Conservation (phyloP, 306 rosid species). For the Canavalia ensiformis region DNA sequence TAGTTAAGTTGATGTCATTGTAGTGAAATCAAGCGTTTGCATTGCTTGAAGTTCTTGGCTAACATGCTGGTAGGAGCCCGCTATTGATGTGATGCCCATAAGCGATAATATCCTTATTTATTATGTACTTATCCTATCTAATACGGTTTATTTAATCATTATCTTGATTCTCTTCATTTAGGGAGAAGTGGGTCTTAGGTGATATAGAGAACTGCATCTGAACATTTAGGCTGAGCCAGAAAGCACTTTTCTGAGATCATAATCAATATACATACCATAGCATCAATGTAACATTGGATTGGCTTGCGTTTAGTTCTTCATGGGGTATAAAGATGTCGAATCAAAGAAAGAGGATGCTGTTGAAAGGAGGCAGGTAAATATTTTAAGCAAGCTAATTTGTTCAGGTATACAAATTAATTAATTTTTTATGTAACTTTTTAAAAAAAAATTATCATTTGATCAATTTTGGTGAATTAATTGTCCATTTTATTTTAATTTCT, state of each 20-base stretch:
- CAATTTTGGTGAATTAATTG: too few species aligned
- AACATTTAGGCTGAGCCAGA: background rate
- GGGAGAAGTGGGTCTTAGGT: background rate
- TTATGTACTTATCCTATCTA: background rate
- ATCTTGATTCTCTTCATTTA: background rate
- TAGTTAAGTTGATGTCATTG: background rate
- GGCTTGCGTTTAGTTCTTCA: background rate
- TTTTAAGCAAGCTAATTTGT: too few species aligned
- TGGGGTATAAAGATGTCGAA: background rate
- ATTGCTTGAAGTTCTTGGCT: background rate
- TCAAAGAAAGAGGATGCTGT: background rate
- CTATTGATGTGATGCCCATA: background rate
- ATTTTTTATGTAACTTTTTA: too few species aligned
- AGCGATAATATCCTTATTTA: background rate
- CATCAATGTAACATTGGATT: background rate
- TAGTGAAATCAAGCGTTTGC: background rate
- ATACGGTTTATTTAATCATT: background rate
- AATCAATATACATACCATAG: background rate
- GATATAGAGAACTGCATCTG: background rate
- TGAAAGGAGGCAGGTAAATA: too few species aligned
- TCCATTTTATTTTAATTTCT: too few species aligned
- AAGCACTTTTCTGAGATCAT: background rate
- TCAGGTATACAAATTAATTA: too few species aligned
- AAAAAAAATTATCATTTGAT: too few species aligned
- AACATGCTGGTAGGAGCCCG: background rate